Evolutionary conservation across 179 eudicot genomes (phyloP), one percentile per base, ranked within the genome.

Genomic region (Silene coronaria): DNA sequence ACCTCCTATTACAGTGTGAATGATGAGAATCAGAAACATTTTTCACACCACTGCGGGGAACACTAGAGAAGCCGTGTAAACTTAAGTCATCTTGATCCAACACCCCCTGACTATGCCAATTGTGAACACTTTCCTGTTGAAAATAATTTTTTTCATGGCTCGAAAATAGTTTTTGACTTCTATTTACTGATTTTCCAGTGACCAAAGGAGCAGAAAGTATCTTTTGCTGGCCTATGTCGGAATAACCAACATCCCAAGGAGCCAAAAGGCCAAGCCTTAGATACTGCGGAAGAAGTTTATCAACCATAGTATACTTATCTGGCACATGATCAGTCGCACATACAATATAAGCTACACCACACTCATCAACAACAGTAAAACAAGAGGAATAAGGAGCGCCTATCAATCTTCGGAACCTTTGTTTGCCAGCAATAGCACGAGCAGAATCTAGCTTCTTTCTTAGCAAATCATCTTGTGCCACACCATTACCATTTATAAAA

Each of bases 171-270:
- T 77, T 81, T 79, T 42, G 78, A 65, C 70, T 78, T 75, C 24
- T 79, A 34, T 63, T 71, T 10, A 24, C 72, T 53, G 63, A 60
- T 32, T 65, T 80, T 32, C 64, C 76, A 58, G 67, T 67, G 38
- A 74, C 79, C 77, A 87, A 69, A 74, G 64, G 69, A 77, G 83
- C 45, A 75, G 75, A 76, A 57, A 81, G 79, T 58, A 73, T 75
- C 86, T 86, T 88, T 74, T 86, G 92, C 72, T 80, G 83, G 84
- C 97, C 84, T 77, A 95, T 88, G 72, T 92, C 88, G 75, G 89
- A 82, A 82, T 83, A 86, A 68, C 91, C 96, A 64, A 82, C 84
- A 79, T 80, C 88, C 97, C 97, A 94, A 70, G 91, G 85, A 82
- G 83, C 87, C 77, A 90, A 72, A 67, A 84, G 65, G 70, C 90